Conservation (phyloP, 2,329 filamentous ascomycete genomes). For the Apiospora koreana region DNA sequence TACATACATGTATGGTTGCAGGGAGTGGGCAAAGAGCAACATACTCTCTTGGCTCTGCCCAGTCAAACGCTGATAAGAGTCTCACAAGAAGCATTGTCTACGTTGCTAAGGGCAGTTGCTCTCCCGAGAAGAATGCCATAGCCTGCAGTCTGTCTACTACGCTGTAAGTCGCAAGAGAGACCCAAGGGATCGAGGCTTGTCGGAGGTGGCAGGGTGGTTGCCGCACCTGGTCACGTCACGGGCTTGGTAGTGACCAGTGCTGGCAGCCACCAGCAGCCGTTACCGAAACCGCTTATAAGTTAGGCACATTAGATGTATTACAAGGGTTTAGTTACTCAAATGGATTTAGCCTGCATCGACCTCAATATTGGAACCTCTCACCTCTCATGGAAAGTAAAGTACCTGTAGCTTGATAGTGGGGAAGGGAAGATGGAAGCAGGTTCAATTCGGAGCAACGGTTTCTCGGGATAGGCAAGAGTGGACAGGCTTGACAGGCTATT, state of each 20-base stretch:
- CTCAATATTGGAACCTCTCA: too few species aligned
- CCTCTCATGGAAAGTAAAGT: too few species aligned
- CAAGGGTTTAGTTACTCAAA: not conserved
- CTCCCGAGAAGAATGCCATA: not conserved
- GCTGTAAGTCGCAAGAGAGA: too few species aligned
- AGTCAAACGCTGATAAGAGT: not conserved
- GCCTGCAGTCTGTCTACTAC: too few species aligned
- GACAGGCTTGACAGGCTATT: not conserved
- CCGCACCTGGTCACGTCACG: not conserved
- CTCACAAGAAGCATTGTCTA: not conserved
- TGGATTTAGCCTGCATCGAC: not conserved
- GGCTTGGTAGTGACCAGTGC: not conserved
- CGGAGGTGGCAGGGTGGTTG: not conserved
- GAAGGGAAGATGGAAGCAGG: not conserved
- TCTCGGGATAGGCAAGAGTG: not conserved
- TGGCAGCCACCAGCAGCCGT: not conserved
- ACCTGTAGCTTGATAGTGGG: not conserved
- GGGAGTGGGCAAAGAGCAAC: not conserved
- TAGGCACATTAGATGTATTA: too few species aligned
- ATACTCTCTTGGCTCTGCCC: not conserved
- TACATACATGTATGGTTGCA: not conserved
- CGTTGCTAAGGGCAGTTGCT: not conserved
- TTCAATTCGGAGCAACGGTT: not conserved
- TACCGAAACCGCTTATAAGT: constrained; percentile 8
- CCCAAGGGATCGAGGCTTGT: not conserved